Base-by-base conservation (phyloP, 2,329 filamentous ascomycete species). In the Mariannaea elegans region DNA sequence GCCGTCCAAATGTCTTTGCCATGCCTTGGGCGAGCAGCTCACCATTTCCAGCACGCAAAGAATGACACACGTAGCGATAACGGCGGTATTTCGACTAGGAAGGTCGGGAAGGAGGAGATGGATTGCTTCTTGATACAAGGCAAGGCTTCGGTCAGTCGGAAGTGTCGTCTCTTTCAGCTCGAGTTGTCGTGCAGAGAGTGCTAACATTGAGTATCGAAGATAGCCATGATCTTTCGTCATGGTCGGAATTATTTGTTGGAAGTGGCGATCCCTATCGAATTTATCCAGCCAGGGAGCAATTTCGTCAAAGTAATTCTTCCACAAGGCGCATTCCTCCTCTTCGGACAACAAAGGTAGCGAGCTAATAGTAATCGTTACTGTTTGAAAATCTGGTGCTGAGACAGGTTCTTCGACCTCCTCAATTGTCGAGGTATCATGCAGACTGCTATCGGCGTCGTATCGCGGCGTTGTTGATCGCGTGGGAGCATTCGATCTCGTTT, bases 11-110 rank as follows among this genome's bases (percentile, higher is more conserved):
- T 84, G 82, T 1, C 79, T 78, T 21, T 78, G 76, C 82, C 82
- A 84, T 34, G 80, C 78, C 56, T 83, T 78, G 3, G 80, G 80
- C 4, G 76, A 67, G 57, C 79, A 81, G 36, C 77, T 81, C 65
- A 82, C 75, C 82, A 85, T 85, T 58, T 86, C 84, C 3, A 86
- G 66, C 8, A 83, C 83, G 55, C 83, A 85, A 0, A 85, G 75
- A 4, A 86, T 75, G 2, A 85, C 82, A 51, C 81, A 84, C 0
- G 82, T 80, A 0, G 82, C 82, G 13, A 86, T 80, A 7, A 84
- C 81, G 7, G 81, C 77, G 0, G 81, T 80, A 48, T 78, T 79
- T 2, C 79, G 78, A 3, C 79, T 77, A 10, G 81, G 77, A 0
- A 86, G 72, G 10, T 82, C 68, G 0, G 82, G 82, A 3, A 81